Evolutionary conservation across 371 early-diverging fungal genomes (phyloP), one percentile per base, ranked within the genome.

Genomic region (Rhizopus arrhizus): DNA sequence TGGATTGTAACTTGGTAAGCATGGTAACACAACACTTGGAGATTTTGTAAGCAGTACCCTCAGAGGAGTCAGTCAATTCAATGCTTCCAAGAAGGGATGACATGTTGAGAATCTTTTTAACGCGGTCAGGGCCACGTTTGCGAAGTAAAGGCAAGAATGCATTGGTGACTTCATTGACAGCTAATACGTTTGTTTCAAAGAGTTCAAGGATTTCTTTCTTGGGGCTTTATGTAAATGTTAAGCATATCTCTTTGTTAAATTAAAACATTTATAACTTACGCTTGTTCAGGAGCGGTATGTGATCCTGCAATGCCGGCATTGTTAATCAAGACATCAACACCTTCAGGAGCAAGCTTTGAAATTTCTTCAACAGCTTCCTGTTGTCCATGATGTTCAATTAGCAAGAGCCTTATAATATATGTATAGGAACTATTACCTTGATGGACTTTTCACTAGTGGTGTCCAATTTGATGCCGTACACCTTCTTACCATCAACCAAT

Each of bases 221-320:
- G 50, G 22, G 22, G 22, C 22, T 22, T 22, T 22, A 2, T 22
- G 0, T 22, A 22, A 22, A 22, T 22, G 22, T 22, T 22, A 22
- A 22, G 2, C 22, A 22, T 22, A 22, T 22, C 22, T 22, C 22
- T 22, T 22, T 22, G 22, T 22, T 22, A 22, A 22, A 22, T 22
- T 22, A 22, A 22, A 22, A 22, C 2, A 2, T 22, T 22, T 22
- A 22, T 22, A 22, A 22, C 22, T 22, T 22, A 22, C 22, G 22
- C 22, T 22, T 22, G 22, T 22, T 22, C 22, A 22, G 22, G 22
- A 22, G 0, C 22, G 22, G 22, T 22, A 22, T 22, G 2, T 22
- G 22, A 12, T 1, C 22, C 22, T 22, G 22, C 34, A 38, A 73
- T 64, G 6, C 76, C 76, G 29, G 73, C 76, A 62, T 75, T 75